Evolutionary conservation across 2,329 filamentous ascomycete species (phyloP).

Genomic region (Dactylonectria estremocensis): DNA sequence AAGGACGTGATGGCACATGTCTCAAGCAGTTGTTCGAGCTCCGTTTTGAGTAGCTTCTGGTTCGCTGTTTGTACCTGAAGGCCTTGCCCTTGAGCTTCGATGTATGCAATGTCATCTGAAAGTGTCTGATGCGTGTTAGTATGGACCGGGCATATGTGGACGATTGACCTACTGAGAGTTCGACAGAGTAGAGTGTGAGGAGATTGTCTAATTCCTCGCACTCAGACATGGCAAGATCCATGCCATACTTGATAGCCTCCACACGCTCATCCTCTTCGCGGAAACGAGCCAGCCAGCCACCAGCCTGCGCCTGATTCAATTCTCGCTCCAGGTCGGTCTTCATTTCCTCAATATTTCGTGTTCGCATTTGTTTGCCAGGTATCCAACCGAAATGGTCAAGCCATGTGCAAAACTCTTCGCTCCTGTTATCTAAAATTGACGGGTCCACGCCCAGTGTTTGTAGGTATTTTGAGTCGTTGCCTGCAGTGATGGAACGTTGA

Average conservation of each 20-base stretch:
- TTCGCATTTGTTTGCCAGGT: slow-evolving; percentile 79
- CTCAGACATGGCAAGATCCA: slow-evolving; percentile 92
- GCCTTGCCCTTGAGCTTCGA: slow-evolving; percentile 97
- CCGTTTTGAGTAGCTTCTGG: slow-evolving; percentile 92
- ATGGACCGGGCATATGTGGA: not conserved
- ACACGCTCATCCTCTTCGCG: slow-evolving; percentile 92
- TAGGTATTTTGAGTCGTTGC: slow-evolving; percentile 85
- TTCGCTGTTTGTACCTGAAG: slow-evolving; percentile 97
- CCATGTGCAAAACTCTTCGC: slow-evolving; percentile 85
- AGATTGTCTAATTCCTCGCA: slow-evolving; percentile 97
- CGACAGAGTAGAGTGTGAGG: slow-evolving; percentile 93
- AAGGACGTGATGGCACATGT: slow-evolving; percentile 91
- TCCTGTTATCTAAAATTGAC: slow-evolving; percentile 80
- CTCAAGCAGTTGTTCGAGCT: slow-evolving; percentile 89
- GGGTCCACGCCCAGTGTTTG: slow-evolving; percentile 84
- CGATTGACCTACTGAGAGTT: slow-evolving; percentile 80
- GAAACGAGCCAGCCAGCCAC: slow-evolving; percentile 89
- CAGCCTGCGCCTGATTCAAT: slow-evolving; percentile 90
- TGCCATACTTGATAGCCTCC: slow-evolving; percentile 85
- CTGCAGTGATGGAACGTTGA: slow-evolving; percentile 74
- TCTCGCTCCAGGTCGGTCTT: slow-evolving; percentile 89
- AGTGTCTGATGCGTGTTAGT: slow-evolving; percentile 74
- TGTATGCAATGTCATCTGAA: slow-evolving; percentile 95
- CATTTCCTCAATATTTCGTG: slow-evolving; percentile 83
- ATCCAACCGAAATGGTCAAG: slow-evolving; percentile 93